phyloP scores from a whole-genome alignment of 2,329 filamentous ascomycete species.

The Xylaria sp. region DNA sequence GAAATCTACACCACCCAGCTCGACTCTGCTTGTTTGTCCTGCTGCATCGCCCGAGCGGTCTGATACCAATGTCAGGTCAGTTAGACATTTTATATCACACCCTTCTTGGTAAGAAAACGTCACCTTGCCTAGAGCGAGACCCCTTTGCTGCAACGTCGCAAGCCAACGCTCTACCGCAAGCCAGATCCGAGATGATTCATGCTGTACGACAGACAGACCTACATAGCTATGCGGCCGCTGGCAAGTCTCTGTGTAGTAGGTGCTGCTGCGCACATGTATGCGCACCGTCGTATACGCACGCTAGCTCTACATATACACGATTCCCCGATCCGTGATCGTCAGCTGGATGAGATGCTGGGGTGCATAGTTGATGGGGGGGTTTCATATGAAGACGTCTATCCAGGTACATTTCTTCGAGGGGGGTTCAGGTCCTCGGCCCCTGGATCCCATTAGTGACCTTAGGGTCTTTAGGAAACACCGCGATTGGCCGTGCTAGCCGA shows the following conservation, averaged over 20 bases:
- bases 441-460: neutral
- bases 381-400: neutral
- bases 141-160: neutral
- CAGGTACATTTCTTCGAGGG: constrained; percentile 5
- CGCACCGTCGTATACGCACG: neutral
- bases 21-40: neutral
- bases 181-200: constrained; percentile 12
- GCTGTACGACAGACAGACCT: constrained; percentile 8
- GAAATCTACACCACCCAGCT: neutral
- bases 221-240: constrained; percentile 2
- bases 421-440: constrained; percentile 8
- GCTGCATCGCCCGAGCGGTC: constrained; percentile 8
- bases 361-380: constrained; percentile 25
- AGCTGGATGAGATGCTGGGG: constrained; percentile 30
- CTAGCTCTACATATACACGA: neutral
- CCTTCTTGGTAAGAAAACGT: constrained; percentile 4
- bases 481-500: constrained; percentile 16
- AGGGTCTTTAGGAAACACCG: constrained; percentile 3
- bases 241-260: neutral
- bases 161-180: constrained; percentile 4
- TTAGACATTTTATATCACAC: constrained; percentile 1
- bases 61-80: constrained; percentile 4
- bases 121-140: neutral
- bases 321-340: constrained; percentile 10
- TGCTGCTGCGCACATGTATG: constrained; percentile 1